Evolutionary conservation across 805 yeast species (phyloP), one percentile per base, ranked within the genome.

Genomic region (Lipomyces orientalis): DNA sequence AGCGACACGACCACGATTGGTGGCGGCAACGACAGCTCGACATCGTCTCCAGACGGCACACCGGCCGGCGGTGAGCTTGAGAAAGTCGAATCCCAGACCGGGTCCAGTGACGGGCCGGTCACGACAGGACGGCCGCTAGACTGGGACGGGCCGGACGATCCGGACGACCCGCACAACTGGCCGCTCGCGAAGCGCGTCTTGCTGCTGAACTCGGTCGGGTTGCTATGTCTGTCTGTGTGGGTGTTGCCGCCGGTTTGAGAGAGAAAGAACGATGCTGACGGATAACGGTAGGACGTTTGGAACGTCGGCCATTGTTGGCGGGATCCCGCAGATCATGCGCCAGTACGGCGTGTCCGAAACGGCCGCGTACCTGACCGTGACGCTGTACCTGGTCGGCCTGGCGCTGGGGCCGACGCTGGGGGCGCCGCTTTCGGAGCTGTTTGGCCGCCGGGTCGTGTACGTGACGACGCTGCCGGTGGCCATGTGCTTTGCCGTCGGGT

Each of bases 341-440:
- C 83, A 86, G 73, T 91, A 82, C 76, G 79, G 86, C 68, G 97
- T 92, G n/a, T 85, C 90, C n/a, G 76, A 81, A 1, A 97, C 90
- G 77, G 97, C 91, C 22, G 86, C 97, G 6, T 88, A 87, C 39
- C 82, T 92, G 70, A 80, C 93, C 0, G 90, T 92, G 69, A 90
- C 97, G 1, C 79, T 92, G 33, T 91, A 91, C 95, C 97, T 92
- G 58, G 76, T 90, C 22, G 97, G 97, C 6, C 91, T 92, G 75
- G 83, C 93, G 31, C 62, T 85, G 16, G 90, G 90, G 0, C 90
- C 90, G 1, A 74, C 87, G 35, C 75, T 86, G 62, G 80, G 87
- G 64, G 88, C 90, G 2, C 90, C 90, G 0, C 74, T 79, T 52
- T 87, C 83, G 75, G 94, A 85, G 76, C 83, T 78, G 70, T 80